Evolutionary conservation across 345 rosid genomes (phyloP).

Genomic region (Gossypioides kirkii): DNA sequence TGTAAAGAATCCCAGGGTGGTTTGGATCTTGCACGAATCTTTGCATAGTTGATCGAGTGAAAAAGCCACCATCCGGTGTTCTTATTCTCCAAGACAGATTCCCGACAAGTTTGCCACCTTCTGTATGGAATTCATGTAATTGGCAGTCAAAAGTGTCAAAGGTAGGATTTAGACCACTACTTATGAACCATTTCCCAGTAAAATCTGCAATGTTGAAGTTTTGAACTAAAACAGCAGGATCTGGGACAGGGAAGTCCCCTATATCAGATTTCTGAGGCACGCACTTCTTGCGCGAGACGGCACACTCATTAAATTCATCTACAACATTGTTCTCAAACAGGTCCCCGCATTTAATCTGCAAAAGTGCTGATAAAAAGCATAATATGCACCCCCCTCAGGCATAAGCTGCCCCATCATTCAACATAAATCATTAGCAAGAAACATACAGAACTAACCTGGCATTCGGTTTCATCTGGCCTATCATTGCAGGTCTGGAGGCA

Average conservation of each 20-base stretch:
- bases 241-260: slow-evolving; percentile 83
- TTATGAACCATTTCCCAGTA: slow-evolving; percentile 80
- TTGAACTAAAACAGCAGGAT: slow-evolving; percentile 66
- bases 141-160: slow-evolving; percentile 86
- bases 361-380: neutral
- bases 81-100: slow-evolving; percentile 78
- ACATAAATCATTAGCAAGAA: neutral
- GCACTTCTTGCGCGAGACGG: slow-evolving; percentile 86
- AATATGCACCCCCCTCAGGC: neutral
- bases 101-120: slow-evolving; percentile 66
- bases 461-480: slow-evolving; percentile 91
- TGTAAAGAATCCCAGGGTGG: slow-evolving; percentile 67
- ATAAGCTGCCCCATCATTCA: neutral
- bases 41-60: slow-evolving; percentile 65
- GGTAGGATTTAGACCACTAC: slow-evolving; percentile 88
- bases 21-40: slow-evolving; percentile 71
- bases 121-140: slow-evolving; percentile 75
- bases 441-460: slow-evolving; percentile 59
- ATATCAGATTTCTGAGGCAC: slow-evolving; percentile 84
- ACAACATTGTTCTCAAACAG: slow-evolving; percentile 78
- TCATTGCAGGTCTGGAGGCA: slow-evolving; percentile 95
- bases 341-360: slow-evolving; percentile 93
- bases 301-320: slow-evolving; percentile 90
- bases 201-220: slow-evolving; percentile 73
- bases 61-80: slow-evolving; percentile 70